A percentile compares a stretch with the other conserved stretches of the same genome.
Conservation (phyloP, 345 rosid genomes). For the Raphanus sativus region DNA sequence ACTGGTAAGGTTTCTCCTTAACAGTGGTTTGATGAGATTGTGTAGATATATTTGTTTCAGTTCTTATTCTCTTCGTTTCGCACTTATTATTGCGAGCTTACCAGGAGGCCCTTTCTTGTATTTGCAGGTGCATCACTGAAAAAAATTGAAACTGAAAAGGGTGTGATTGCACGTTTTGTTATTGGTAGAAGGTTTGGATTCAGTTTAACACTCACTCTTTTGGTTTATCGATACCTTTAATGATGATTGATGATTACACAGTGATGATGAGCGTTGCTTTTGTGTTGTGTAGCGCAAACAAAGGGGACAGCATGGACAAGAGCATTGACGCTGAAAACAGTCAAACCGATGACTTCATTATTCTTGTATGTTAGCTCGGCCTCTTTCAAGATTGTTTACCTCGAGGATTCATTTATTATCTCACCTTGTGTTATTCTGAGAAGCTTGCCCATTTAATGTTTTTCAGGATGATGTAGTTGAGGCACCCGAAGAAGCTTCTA, state of each 20-base stretch:
- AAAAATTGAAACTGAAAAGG: slow-evolving; percentile 67
- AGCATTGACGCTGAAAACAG: slow-evolving; percentile 62
- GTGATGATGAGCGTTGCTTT: neutral
- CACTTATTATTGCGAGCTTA: slow-evolving; percentile 14
- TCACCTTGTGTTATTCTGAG: slow-evolving; percentile 15
- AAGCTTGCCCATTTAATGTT: neutral
- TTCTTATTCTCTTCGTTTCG: neutral
- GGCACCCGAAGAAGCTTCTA: slow-evolving; percentile 55
- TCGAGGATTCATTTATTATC: neutral
- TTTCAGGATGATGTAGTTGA: slow-evolving; percentile 66
- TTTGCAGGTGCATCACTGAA: slow-evolving; percentile 56
- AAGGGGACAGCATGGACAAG: slow-evolving; percentile 60
- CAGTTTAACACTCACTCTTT: slow-evolving; percentile 17
- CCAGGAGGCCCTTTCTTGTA: neutral
- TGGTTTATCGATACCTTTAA: neutral
- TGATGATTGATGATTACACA: neutral
- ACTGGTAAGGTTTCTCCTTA: slow-evolving; percentile 43
- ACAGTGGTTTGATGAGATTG: neutral
- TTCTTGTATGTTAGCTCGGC: slow-evolving; percentile 56
- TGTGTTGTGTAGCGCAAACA: slow-evolving; percentile 55
- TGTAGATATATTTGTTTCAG: neutral
- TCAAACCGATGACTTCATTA: slow-evolving; percentile 62
- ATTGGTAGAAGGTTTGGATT: slow-evolving; percentile 82
- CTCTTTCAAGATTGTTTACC: slow-evolving; percentile 9
- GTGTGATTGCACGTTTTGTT: slow-evolving; percentile 74